A percentile compares a stretch with the other conserved stretches of the same genome.
Conservation (phyloP, 768 basidiomycete genomes). For the Xerocomellus amylosporus region DNA sequence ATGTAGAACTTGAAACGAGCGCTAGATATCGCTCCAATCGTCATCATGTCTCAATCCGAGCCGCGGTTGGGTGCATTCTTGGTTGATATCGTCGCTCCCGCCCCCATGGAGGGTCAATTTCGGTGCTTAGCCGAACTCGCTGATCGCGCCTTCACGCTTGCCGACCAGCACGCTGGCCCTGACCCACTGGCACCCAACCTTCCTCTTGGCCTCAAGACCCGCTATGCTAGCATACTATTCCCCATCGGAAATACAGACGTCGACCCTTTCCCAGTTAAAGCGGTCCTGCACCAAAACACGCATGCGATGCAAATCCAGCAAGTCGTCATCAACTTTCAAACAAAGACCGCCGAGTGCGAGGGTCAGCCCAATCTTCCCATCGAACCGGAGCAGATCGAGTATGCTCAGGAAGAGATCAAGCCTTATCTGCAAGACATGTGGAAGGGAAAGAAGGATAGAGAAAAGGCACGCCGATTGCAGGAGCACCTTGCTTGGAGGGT, state of each 20-base stretch:
- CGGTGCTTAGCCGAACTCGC: constrained; percentile 17
- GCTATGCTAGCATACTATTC: constrained; percentile 18
- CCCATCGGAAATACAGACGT: constrained; percentile 1
- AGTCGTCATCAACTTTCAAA: constrained; percentile 18
- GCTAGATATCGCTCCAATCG: neutral
- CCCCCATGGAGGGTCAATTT: constrained; percentile 1
- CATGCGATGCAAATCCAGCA: constrained; percentile 6
- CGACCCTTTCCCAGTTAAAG: constrained; percentile 12
- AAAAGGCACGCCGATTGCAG: constrained; percentile 2
- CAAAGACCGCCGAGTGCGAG: constrained; percentile 14
- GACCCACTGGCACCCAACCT: neutral
- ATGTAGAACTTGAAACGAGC: neutral
- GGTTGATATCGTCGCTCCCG: constrained; percentile 10
- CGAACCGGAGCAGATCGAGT: constrained; percentile 18
- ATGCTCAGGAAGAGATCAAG: constrained; percentile 13
- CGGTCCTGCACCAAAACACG: constrained; percentile 11
- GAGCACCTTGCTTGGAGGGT: constrained; percentile 14
- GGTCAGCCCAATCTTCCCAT: constrained; percentile 16
- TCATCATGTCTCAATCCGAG: constrained; percentile 13
- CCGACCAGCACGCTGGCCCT: neutral
- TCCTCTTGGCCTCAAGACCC: constrained; percentile 2
- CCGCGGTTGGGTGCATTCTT: constrained; percentile 12
- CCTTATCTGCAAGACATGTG: constrained; percentile 12
- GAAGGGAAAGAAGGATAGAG: constrained; percentile 2
- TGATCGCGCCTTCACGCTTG: constrained; percentile 19